phyloP scores from a whole-genome alignment of 768 basidiomycete species.

The Gymnopilus dilepis region DNA sequence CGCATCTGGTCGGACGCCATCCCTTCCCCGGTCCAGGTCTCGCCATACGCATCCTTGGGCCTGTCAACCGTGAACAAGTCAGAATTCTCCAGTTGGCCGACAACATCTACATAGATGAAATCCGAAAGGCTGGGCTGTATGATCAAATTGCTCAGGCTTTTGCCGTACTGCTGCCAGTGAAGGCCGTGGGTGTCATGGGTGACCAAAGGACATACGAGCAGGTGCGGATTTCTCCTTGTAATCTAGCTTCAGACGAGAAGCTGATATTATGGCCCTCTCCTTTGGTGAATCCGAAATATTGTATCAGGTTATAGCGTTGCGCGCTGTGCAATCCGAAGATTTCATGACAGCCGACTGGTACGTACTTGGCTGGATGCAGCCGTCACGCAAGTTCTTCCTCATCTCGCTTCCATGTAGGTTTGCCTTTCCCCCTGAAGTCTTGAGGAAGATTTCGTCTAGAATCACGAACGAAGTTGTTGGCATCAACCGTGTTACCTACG shows the following conservation, averaged over 20 bases:
- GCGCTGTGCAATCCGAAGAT: slow-evolving; percentile 97
- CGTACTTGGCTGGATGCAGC: slow-evolving; percentile 28
- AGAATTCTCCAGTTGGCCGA: slow-evolving; percentile 91
- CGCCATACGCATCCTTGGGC: slow-evolving; percentile 96
- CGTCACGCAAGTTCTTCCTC: slow-evolving; percentile 6
- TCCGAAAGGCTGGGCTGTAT: slow-evolving; percentile 90
- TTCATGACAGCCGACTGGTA: slow-evolving; percentile 99
- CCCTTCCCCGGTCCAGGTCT: slow-evolving; percentile 99
- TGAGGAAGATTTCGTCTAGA: slow-evolving; percentile 91
- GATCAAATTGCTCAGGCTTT: slow-evolving; percentile 96
- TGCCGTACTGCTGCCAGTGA: slow-evolving; percentile 92
- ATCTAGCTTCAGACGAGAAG: background rate
- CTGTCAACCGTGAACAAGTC: slow-evolving; percentile 93
- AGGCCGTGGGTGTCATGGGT: slow-evolving; percentile 97
- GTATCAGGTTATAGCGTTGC: slow-evolving; percentile 83
- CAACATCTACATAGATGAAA: slow-evolving; percentile 97
- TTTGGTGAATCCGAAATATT: background rate
- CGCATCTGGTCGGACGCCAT: slow-evolving; percentile 92
- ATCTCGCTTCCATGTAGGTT: slow-evolving; percentile 58
- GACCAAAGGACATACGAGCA: slow-evolving; percentile 97
- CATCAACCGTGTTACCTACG: slow-evolving; percentile 95
- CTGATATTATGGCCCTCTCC: background rate
- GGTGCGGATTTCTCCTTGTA: slow-evolving; percentile 40
- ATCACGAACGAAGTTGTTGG: slow-evolving; percentile 98
- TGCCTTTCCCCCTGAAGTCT: slow-evolving; percentile 90